Evolutionary conservation across 306 rosid genomes (phyloP).

Genomic region (Gynostemma pentaphyllum): DNA sequence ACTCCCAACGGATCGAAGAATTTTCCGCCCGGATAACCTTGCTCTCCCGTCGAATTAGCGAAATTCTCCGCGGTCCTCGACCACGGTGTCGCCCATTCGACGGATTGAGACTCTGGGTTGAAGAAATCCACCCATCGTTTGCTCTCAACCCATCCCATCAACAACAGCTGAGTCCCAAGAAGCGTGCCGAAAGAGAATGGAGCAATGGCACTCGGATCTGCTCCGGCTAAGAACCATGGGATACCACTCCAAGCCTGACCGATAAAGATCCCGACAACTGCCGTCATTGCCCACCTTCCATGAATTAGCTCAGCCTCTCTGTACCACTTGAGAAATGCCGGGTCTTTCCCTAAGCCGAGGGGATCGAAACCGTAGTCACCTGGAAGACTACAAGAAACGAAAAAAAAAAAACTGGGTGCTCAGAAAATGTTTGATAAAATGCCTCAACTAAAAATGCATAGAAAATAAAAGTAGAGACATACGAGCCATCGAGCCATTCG

Average conservation of each 20-base stretch:
- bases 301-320: conserved; percentile 99
- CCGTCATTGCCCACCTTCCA: conserved; percentile 97
- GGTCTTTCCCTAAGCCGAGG: conserved; percentile 86
- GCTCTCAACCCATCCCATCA: conserved; percentile 99
- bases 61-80: conserved; percentile 85
- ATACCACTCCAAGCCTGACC: conserved; percentile 98
- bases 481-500: conserved; percentile 99
- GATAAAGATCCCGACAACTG: conserved; percentile 82
- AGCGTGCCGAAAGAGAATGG: conserved; percentile 95
- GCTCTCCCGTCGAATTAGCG: conserved; percentile 73
- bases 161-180: conserved; percentile 77
- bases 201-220: conserved; percentile 75
- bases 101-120: conserved; percentile 91
- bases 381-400: conserved; percentile 50
- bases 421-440: too few species aligned
- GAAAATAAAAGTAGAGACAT: conserved; percentile 21
- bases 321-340: conserved; percentile 91
- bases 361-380: conserved; percentile 98
- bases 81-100: conserved; percentile 99
- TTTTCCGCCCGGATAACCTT: conserved; percentile 94
- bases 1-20: conserved; percentile 83
- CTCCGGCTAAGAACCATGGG: conserved; percentile 98
- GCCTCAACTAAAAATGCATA: not conserved
- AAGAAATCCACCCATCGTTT: conserved; percentile 98
- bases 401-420: too few species aligned